A percentile compares a stretch with the other conserved stretches of the same genome.
Evolutionary conservation across 2,329 filamentous ascomycete genomes (phyloP).

Genomic region (Claviceps sorghi): DNA sequence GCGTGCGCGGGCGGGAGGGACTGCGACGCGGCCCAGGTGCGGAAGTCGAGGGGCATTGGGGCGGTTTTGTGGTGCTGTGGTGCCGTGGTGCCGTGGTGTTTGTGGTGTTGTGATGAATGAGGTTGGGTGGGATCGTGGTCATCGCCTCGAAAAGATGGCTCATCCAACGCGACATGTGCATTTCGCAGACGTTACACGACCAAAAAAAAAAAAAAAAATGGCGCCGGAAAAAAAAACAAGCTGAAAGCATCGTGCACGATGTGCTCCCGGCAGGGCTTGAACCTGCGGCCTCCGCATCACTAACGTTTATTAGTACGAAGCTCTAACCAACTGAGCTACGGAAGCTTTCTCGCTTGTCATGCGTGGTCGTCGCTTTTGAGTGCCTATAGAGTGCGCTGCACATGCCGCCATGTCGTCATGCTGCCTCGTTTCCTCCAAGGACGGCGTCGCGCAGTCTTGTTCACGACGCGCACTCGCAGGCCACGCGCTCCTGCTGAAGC

Average conservation of each 20-base stretch:
- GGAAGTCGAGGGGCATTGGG: background rate
- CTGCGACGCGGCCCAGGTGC: background rate
- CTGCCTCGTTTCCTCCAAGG: too few species aligned
- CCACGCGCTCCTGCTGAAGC: background rate
- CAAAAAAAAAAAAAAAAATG: background rate
- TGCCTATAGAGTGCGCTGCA: too few species aligned
- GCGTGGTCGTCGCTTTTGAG: background rate
- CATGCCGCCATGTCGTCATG: too few species aligned
- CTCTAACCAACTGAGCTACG: constrained; percentile 6
- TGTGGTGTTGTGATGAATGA: too few species aligned
- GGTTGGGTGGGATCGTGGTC: too few species aligned
- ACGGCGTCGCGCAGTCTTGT: too few species aligned
- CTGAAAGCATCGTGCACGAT: constrained; percentile 4
- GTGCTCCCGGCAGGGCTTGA: constrained; percentile 5
- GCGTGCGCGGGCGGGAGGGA: constrained; percentile 7
- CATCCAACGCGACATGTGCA: too few species aligned
- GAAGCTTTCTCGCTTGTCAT: background rate
- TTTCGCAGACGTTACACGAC: too few species aligned
- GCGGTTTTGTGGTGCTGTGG: too few species aligned
- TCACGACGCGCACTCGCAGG: too few species aligned
- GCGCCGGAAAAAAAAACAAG: background rate
- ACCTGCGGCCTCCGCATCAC: constrained; percentile 5
- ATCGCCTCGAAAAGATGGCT: too few species aligned
- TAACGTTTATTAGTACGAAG: constrained; percentile 4
- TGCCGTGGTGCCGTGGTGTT: too few species aligned